phyloP scores from a whole-genome alignment of 495 filamentous ascomycete genomes.

The Neurospora sp. region DNA sequence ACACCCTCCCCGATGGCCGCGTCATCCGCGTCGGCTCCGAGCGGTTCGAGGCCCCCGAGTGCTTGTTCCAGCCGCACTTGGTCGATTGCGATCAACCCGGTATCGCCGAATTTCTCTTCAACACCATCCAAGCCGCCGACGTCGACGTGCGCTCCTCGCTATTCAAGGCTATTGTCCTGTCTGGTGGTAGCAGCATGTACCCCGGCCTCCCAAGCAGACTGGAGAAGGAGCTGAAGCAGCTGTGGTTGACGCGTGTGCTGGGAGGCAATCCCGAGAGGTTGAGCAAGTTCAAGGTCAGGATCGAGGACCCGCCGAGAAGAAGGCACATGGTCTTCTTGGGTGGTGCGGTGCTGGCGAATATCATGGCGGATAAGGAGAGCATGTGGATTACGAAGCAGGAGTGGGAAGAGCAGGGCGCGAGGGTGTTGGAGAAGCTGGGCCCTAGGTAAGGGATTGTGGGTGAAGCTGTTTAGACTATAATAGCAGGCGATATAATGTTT shows the following conservation, averaged over 20 bases:
- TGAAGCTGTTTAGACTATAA: background rate
- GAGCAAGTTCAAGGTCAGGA: constrained; percentile 97
- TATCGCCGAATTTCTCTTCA: constrained; percentile 94
- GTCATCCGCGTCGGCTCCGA: constrained; percentile 94
- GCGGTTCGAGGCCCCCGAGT: constrained; percentile 95
- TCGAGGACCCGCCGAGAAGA: constrained; percentile 92
- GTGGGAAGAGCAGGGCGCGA: constrained; percentile 89
- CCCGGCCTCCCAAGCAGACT: constrained; percentile 86
- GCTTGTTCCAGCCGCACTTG: constrained; percentile 96
- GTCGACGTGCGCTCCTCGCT: constrained; percentile 87
- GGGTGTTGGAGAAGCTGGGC: constrained; percentile 82
- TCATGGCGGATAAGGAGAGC: constrained; percentile 95
- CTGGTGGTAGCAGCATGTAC: constrained; percentile 97
- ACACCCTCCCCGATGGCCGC: constrained; percentile 91
- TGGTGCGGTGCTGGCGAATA: constrained; percentile 92
- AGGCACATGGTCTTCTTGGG: constrained; percentile 99
- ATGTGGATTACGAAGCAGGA: constrained; percentile 98
- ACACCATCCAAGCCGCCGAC: constrained; percentile 93
- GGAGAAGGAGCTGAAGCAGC: constrained; percentile 97
- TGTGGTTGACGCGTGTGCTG: constrained; percentile 91
- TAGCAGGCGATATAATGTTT: background rate
- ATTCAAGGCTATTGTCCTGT: constrained; percentile 95
- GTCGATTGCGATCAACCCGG: constrained; percentile 97
- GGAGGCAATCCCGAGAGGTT: constrained; percentile 83
- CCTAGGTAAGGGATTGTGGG: constrained; percentile 42